phyloP scores from a whole-genome alignment of 2,329 filamentous ascomycete genomes.

The Leptodontidium sp. region DNA sequence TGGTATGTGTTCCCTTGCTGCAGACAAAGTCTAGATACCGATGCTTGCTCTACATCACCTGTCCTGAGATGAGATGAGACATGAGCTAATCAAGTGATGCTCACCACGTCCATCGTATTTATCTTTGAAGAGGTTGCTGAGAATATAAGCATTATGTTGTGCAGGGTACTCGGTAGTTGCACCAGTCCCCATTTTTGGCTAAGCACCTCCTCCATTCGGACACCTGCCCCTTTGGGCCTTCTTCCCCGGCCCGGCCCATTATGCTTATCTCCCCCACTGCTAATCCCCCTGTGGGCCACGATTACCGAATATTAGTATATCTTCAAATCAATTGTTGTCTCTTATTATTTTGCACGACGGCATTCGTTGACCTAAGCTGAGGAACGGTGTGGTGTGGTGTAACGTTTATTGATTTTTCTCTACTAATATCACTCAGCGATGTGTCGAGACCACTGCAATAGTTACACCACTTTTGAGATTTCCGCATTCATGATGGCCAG shows the following conservation, averaged over 20 bases:
- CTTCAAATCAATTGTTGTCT: too few relatives aligned
- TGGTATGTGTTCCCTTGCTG: neutral
- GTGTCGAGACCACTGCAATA: neutral
- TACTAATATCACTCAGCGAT: slow-evolving; percentile 7
- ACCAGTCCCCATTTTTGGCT: slow-evolving; percentile 7
- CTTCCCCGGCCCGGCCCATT: neutral
- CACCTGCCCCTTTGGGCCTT: neutral
- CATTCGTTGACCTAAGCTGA: neutral
- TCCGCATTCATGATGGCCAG: too few relatives aligned
- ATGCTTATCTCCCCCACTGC: slow-evolving; percentile 12
- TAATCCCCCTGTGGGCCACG: neutral
- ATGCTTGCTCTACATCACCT: neutral
- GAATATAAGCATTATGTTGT: neutral
- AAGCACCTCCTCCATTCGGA: slow-evolving; percentile 5
- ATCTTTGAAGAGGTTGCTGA: neutral
- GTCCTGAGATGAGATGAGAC: neutral
- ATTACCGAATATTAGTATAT: neutral
- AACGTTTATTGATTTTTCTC: neutral
- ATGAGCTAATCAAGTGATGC: neutral
- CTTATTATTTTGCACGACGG: too few relatives aligned
- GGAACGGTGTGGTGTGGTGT: neutral
- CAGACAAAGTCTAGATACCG: neutral
- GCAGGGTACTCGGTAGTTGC: neutral
- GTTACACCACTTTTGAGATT: too few relatives aligned
- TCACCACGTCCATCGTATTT: neutral